A percentile compares a stretch with the other conserved stretches of the same genome.
Evolutionary conservation across 768 basidiomycete species (phyloP).

Genomic region (Suillus occidentalis): DNA sequence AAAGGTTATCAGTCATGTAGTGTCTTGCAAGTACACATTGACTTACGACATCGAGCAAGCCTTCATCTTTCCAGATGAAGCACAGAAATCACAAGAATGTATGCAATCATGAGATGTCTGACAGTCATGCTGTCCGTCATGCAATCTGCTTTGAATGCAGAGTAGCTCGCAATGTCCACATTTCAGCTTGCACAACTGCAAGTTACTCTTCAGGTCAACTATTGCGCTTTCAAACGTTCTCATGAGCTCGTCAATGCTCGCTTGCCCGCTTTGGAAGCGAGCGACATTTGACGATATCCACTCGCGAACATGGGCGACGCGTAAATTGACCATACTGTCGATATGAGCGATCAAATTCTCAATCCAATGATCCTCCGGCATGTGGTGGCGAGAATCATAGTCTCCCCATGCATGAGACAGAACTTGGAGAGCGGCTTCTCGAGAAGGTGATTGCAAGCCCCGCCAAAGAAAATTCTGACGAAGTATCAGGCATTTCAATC

Average conservation of each 20-base stretch:
- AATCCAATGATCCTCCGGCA: conserved; percentile 45
- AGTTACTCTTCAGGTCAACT: conserved; percentile 45
- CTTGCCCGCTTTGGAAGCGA: conserved; percentile 45
- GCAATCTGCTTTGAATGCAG: conserved; percentile 47
- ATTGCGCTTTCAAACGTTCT: conserved; percentile 42
- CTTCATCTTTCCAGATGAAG: conserved; percentile 30
- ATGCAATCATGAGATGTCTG: conserved; percentile 48
- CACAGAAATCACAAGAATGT: conserved; percentile 43
- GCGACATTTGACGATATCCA: conserved; percentile 54
- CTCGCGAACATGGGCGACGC: conserved; percentile 47
- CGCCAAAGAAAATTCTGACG: conserved; percentile 34
- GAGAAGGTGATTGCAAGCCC: background rate
- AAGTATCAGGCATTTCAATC: conserved; percentile 40
- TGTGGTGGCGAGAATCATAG: conserved; percentile 32
- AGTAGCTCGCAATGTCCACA: conserved; percentile 49
- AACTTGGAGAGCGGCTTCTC: conserved; percentile 4
- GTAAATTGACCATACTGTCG: conserved; percentile 37
- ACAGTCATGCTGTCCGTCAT: conserved; percentile 51
- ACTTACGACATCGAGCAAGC: conserved; percentile 51
- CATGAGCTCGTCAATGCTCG: conserved; percentile 45
- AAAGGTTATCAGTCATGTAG: background rate
- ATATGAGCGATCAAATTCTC: conserved; percentile 39
- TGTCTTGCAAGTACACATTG: background rate
- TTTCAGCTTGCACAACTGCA: conserved; percentile 49
- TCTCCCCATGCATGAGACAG: conserved; percentile 32